A percentile compares a stretch with the other conserved stretches of the same genome.
These are phyloP conservation scores for Candida endomychidarum DNA, from an alignment of 805 yeast genomes.

Conservation along the genomic window DNA sequence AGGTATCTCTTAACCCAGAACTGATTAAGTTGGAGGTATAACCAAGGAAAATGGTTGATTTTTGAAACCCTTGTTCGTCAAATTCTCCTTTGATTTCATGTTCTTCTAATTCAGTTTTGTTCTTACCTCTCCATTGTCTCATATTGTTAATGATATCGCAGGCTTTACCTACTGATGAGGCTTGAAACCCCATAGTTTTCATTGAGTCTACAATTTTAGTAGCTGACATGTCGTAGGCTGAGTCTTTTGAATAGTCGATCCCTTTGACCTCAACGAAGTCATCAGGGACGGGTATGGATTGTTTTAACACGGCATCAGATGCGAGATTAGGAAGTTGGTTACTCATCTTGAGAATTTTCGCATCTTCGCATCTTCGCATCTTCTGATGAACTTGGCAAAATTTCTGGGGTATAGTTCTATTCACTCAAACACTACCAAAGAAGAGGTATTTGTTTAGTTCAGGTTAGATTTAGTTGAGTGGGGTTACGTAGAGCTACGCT, in stretches of 20 bases:
- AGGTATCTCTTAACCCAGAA: slow-evolving; percentile 89
- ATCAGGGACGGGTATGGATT: slow-evolving; percentile 82
- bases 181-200: slow-evolving; percentile 98
- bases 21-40: slow-evolving; percentile 95
- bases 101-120: slow-evolving; percentile 64
- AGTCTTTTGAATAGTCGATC: slow-evolving; percentile 80
- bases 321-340: slow-evolving; percentile 60
- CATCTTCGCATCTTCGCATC: too few relatives aligned
- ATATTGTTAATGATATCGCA: slow-evolving; percentile 90
- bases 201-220: slow-evolving; percentile 74
- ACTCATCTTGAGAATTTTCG: too few relatives aligned
- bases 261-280: slow-evolving; percentile 80
- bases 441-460: too few relatives aligned
- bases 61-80: slow-evolving; percentile 75
- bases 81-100: slow-evolving; percentile 68
- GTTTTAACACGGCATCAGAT: slow-evolving; percentile 86
- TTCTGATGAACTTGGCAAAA: not conserved
- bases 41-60: slow-evolving; percentile 91
- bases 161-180: slow-evolving; percentile 78
- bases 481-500: too few relatives aligned
- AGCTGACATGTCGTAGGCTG: slow-evolving; percentile 76
- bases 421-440: too few relatives aligned
- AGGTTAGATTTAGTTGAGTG: too few relatives aligned
- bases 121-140: slow-evolving; percentile 91
- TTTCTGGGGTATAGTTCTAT: too few relatives aligned